phyloP scores from a whole-genome alignment of 305 asterid species.

The Rubia peregrina region DNA sequence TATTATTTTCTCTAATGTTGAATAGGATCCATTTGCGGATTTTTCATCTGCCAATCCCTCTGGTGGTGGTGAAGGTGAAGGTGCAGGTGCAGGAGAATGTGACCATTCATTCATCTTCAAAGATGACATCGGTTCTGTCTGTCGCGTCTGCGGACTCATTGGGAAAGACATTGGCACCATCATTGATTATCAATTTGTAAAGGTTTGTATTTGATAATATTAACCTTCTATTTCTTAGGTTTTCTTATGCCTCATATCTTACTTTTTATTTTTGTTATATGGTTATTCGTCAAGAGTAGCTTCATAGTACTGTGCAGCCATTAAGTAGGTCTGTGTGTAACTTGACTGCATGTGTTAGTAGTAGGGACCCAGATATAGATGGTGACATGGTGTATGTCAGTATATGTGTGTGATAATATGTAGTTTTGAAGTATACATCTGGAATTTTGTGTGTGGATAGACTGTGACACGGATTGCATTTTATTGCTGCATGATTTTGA shows the following conservation, averaged over 20 bases:
- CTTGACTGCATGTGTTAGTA: neutral
- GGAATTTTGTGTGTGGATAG: neutral
- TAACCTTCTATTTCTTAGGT: neutral
- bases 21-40: conserved; percentile 19
- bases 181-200: conserved; percentile 21
- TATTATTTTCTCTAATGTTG: conserved; percentile 6
- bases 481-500: neutral
- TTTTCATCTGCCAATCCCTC: conserved; percentile 10
- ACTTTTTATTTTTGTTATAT: neutral
- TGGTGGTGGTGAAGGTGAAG: neutral
- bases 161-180: conserved; percentile 23
- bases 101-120: conserved; percentile 27
- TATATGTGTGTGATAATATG: neutral
- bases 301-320: neutral
- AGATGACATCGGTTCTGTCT: conserved; percentile 31
- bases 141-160: conserved; percentile 29
- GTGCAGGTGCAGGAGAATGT: conserved; percentile 19
- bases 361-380: neutral
- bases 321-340: neutral
- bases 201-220: conserved; percentile 16
- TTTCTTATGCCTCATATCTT: neutral
- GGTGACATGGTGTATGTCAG: neutral
- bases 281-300: conserved; percentile 1
- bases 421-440: neutral
- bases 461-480: neutral